phyloP scores from a whole-genome alignment of 345 rosid species.

The Brassica incana region DNA sequence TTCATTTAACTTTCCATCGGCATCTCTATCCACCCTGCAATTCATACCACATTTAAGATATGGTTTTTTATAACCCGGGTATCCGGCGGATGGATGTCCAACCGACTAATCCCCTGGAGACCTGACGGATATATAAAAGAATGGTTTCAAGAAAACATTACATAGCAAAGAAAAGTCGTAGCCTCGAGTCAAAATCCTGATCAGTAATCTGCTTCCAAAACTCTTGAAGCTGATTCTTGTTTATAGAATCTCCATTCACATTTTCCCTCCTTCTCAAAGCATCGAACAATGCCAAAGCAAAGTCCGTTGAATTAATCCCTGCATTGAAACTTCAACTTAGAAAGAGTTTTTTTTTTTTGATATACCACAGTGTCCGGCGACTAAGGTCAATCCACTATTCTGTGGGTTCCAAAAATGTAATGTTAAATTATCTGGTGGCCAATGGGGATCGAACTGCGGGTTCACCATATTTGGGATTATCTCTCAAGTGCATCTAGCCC shows the following conservation, averaged over 20 bases:
- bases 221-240: slow-evolving; percentile 43
- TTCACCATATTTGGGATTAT: too few species aligned
- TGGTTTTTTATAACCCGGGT: too few species aligned
- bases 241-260: slow-evolving; percentile 51
- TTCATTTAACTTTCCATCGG: slow-evolving; percentile 74
- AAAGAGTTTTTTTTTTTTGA: neutral
- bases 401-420: too few species aligned
- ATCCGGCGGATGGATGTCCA: neutral
- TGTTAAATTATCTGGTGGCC: too few species aligned
- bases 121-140: neutral
- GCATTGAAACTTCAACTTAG: neutral
- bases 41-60: neutral
- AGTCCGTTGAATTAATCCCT: slow-evolving; percentile 73
- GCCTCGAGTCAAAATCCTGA: slow-evolving; percentile 79
- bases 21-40: slow-evolving; percentile 77
- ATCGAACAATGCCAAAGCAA: slow-evolving; percentile 64
- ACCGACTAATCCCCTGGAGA: neutral
- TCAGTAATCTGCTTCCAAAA: slow-evolving; percentile 78
- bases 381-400: too few species aligned
- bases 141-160: slow-evolving; percentile 31
- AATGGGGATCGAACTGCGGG: too few species aligned
- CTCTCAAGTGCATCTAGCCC: too few species aligned
- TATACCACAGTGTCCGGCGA: too few species aligned
- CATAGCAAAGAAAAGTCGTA: slow-evolving; percentile 73
- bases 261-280: slow-evolving; percentile 55